Percentiles rank a stretch among this genome's conserved stretches.
phyloP scores from a whole-genome alignment of 257 asterid species.

The Jacaranda mimosifolia region DNA sequence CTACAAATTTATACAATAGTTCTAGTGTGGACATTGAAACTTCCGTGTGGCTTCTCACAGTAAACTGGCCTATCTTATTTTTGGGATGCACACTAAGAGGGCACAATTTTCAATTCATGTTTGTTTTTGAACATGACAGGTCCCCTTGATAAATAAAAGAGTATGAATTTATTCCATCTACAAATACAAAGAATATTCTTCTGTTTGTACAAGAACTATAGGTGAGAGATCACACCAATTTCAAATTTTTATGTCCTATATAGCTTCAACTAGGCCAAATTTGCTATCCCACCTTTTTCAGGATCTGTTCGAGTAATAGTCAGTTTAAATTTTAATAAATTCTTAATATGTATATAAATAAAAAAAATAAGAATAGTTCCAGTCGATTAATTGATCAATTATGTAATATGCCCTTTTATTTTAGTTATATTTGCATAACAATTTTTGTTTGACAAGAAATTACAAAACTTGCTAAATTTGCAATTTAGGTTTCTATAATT shows the following conservation, averaged over 20 bases:
- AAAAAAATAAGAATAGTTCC: no score
- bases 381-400: no score
- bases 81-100: slow-evolving; percentile 40
- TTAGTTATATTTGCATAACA: background rate
- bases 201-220: slow-evolving; percentile 25
- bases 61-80: slow-evolving; percentile 34
- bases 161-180: slow-evolving; percentile 46
- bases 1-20: background rate
- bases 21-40: slow-evolving; percentile 39
- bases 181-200: slow-evolving; percentile 53
- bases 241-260: slow-evolving; percentile 32
- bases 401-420: no score
- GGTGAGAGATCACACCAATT: slow-evolving; percentile 24
- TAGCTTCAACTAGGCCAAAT: background rate
- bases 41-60: slow-evolving; percentile 49
- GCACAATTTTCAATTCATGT: slow-evolving; percentile 44
- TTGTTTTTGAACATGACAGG: slow-evolving; percentile 39
- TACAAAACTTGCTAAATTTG: background rate
- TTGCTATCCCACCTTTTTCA: no score
- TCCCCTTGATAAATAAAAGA: slow-evolving; percentile 42
- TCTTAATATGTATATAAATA: no score
- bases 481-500: background rate
- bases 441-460: background rate
- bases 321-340: no score
- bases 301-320: no score